Conservation (phyloP, 1,139 yeast species). For the Protomyces arabidopsidicola region DNA sequence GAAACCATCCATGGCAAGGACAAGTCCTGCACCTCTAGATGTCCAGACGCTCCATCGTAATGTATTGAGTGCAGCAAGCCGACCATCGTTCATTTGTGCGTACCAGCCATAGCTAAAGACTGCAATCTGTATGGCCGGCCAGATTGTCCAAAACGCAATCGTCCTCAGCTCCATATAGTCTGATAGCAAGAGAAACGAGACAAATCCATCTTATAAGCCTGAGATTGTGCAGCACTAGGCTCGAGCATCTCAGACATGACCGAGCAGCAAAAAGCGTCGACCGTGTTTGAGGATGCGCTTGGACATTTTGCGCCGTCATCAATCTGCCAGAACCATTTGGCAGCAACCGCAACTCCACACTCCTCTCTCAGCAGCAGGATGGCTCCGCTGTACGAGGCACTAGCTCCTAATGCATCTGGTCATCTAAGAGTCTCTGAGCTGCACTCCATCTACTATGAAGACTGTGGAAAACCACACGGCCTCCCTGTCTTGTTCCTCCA, state of each 20-base stretch:
- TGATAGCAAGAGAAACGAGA: no score
- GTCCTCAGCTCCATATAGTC: neutral
- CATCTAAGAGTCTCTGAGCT: conserved; percentile 4
- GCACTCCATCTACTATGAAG: conserved; percentile 11
- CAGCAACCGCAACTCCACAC: no score
- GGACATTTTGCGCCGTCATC: no score
- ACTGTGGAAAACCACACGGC: conserved; percentile 3
- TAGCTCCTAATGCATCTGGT: neutral
- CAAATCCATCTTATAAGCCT: neutral
- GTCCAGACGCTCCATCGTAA: conserved; percentile 2
- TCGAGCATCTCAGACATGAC: neutral
- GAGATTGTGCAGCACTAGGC: neutral
- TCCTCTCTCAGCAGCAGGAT: neutral
- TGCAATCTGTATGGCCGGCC: neutral
- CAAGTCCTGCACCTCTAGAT: conserved; percentile 2
- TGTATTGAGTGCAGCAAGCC: conserved; percentile 9
- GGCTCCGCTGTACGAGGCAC: neutral
- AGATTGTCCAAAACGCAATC: neutral
- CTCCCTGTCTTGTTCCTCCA: conserved; percentile 4
- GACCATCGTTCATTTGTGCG: neutral
- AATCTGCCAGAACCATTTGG: no score
- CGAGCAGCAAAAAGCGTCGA: neutral
- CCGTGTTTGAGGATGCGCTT: conserved; percentile 35
- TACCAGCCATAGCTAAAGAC: conserved; percentile 5
- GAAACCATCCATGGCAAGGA: neutral